Conservation (phyloP, 805 yeast genomes). For the Myxozyma lipomycoides region DNA sequence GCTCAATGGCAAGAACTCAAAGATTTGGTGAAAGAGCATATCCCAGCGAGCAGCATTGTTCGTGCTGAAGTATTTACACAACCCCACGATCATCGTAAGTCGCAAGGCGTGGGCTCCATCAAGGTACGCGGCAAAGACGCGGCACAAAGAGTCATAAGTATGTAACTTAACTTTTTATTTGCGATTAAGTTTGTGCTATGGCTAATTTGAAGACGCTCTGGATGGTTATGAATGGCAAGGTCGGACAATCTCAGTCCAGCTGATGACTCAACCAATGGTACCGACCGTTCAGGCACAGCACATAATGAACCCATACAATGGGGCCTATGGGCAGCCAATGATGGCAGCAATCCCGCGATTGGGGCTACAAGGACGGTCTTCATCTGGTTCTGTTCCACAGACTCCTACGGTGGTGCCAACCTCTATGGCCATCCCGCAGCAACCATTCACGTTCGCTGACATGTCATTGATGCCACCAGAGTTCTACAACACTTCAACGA, state of each 20-base stretch:
- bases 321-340: too few species aligned
- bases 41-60: conserved; percentile 18
- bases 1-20: conserved; percentile 30
- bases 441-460: too few species aligned
- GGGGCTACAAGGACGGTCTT: too few species aligned
- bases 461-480: too few species aligned
- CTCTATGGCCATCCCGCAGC: too few species aligned
- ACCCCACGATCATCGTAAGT: conserved; percentile 10
- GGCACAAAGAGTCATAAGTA: conserved; percentile 17
- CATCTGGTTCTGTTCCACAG: background rate
- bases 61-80: conserved; percentile 22
- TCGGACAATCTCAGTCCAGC: conserved; percentile 15
- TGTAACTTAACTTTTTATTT: background rate
- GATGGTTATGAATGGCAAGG: conserved; percentile 25
- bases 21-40: conserved; percentile 26
- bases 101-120: conserved; percentile 25
- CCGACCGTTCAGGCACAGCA: background rate
- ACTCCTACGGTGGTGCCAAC: background rate
- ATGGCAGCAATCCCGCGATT: too few species aligned
- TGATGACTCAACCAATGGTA: background rate
- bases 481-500: too few species aligned
- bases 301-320: too few species aligned
- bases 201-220: conserved; percentile 4
- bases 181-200: background rate
- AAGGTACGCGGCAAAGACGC: conserved; percentile 24